phyloP scores from a whole-genome alignment of 2,329 filamentous ascomycete species.

The Colletotrichum magnum region DNA sequence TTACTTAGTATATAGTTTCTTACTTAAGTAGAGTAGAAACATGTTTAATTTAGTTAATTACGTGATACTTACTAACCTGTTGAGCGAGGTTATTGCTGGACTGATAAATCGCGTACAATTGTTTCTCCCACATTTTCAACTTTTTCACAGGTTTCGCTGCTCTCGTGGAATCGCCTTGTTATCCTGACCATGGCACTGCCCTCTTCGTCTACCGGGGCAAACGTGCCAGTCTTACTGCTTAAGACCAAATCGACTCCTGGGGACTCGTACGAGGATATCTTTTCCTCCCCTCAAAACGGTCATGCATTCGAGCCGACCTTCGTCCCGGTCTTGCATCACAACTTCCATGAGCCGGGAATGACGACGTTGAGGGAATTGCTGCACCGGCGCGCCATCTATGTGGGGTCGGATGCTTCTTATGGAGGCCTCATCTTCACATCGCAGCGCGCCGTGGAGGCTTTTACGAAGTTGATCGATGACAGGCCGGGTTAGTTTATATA shows the following conservation, averaged over 20 bases:
- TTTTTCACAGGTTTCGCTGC: too few relatives aligned
- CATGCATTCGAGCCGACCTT: conserved; percentile 74
- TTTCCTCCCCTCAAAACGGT: conserved; percentile 61
- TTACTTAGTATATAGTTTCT: too few relatives aligned
- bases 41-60: too few relatives aligned
- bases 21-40: too few relatives aligned
- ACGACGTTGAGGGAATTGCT: conserved; percentile 67
- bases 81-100: too few relatives aligned
- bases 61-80: too few relatives aligned
- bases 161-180: too few relatives aligned
- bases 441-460: conserved; percentile 86
- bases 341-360: conserved; percentile 73
- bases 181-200: conserved; percentile 32
- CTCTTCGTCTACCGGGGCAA: conserved; percentile 28
- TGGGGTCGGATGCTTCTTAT: conserved; percentile 60
- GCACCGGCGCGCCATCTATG: conserved; percentile 56
- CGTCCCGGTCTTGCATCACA: conserved; percentile 83
- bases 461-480: conserved; percentile 73
- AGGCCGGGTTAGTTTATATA: conserved; percentile 55
- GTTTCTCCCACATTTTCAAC: too few relatives aligned
- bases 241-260: conserved; percentile 82
- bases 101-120: too few relatives aligned
- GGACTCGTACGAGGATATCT: conserved; percentile 81
- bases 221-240: conserved; percentile 77
- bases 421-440: conserved; percentile 89